phyloP scores from a whole-genome alignment of 2,329 filamentous ascomycete genomes.

The Lecanicillium sp. region DNA sequence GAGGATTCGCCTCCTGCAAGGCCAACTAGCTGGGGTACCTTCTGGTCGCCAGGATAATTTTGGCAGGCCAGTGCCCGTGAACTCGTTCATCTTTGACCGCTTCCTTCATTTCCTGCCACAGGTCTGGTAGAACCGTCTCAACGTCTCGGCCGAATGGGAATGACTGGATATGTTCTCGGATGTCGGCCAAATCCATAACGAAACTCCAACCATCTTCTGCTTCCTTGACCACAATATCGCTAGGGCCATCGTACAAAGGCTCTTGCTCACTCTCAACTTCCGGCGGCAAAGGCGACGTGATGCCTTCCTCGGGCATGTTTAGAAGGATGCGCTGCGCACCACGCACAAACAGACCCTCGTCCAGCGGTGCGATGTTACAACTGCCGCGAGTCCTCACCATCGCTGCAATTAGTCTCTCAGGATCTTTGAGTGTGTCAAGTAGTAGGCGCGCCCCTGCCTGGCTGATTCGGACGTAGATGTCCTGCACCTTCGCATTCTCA shows the following conservation, averaged over 20 bases:
- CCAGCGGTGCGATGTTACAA: neutral
- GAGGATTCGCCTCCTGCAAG: too few species aligned
- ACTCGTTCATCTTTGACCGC: too few species aligned
- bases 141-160: neutral
- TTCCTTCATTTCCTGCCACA: too few species aligned
- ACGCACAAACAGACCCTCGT: neutral
- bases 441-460: neutral
- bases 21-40: too few species aligned
- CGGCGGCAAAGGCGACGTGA: neutral
- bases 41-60: too few species aligned
- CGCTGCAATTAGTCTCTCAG: neutral
- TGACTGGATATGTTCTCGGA: neutral
- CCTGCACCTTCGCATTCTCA: conserved; percentile 1
- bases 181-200: neutral
- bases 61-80: too few species aligned
- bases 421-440: neutral
- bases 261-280: neutral
- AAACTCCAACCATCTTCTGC: neutral
- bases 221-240: neutral
- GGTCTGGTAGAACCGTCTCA: too few species aligned
- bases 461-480: conserved; percentile 5
- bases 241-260: neutral
- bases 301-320: neutral
- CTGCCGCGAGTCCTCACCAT: neutral
- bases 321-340: neutral